Percentiles rank a stretch among this genome's conserved stretches.
Evolutionary conservation across 2,329 filamentous ascomycete species (phyloP).

Genomic region (Talaromyces pinophilus): DNA sequence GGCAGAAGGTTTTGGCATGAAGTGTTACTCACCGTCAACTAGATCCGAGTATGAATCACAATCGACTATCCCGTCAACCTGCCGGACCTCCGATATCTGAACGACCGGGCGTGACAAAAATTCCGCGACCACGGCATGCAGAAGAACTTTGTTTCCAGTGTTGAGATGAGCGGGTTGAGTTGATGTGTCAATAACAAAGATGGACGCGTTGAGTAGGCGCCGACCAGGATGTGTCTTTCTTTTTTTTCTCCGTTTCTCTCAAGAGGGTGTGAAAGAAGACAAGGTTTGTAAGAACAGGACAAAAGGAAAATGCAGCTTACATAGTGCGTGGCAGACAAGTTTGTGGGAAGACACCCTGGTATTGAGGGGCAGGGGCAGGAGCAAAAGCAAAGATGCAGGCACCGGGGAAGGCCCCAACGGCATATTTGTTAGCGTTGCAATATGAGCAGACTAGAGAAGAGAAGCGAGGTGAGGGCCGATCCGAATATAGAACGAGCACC

Average conservation of each 20-base stretch:
- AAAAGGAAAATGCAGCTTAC: slow-evolving; percentile 23
- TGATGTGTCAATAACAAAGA: slow-evolving; percentile 12
- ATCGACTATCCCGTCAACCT: slow-evolving; percentile 20
- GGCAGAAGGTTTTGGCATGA: background rate
- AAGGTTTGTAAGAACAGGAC: slow-evolving; percentile 11
- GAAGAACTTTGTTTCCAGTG: slow-evolving; percentile 15
- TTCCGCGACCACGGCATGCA: slow-evolving; percentile 22
- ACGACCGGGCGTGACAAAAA: slow-evolving; percentile 19
- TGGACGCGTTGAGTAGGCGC: background rate
- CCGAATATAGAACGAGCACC: slow-evolving; percentile 28
- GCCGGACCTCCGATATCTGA: slow-evolving; percentile 21
- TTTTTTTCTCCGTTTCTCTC: background rate
- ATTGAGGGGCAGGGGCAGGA: slow-evolving; percentile 23
- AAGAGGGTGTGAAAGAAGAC: slow-evolving; percentile 14
- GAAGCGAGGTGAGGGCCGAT: slow-evolving; percentile 31
- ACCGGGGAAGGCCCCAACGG: slow-evolving; percentile 21
- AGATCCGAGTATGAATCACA: slow-evolving; percentile 21
- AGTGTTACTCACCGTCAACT: slow-evolving; percentile 17
- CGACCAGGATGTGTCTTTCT: slow-evolving; percentile 14
- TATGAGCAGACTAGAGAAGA: slow-evolving; percentile 24
- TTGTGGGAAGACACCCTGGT: slow-evolving; percentile 20
- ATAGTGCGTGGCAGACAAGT: slow-evolving; percentile 19
- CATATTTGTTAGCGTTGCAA: slow-evolving; percentile 22
- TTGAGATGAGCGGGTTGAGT: slow-evolving; percentile 7
- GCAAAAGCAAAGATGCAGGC: slow-evolving; percentile 20